These are phyloP conservation scores for Wallacemonas sp. DNA, from an alignment of 208 protist species.

Conservation along the genomic window DNA sequence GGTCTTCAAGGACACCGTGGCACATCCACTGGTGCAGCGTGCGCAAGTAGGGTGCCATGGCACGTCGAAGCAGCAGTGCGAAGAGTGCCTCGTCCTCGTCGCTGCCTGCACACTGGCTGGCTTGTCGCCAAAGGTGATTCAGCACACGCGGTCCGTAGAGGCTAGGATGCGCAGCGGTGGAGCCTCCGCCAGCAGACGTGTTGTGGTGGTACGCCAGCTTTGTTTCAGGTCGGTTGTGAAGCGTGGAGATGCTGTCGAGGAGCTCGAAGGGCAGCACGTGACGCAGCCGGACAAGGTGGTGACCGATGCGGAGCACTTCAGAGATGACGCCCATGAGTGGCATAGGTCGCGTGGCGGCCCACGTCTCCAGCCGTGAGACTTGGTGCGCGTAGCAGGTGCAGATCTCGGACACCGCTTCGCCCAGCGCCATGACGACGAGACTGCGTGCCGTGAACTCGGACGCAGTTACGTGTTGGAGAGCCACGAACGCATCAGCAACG, in stretches of 20 bases:
- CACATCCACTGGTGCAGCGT: slow-evolving; percentile 86
- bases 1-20: slow-evolving; percentile 78
- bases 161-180: neutral
- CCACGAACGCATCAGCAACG: slow-evolving; percentile 78
- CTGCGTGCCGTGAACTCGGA: slow-evolving; percentile 73
- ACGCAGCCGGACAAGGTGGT: slow-evolving; percentile 80
- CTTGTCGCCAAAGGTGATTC: slow-evolving; percentile 75
- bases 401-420: slow-evolving; percentile 79
- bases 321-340: slow-evolving; percentile 85
- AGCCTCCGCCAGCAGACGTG: neutral
- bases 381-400: slow-evolving; percentile 83
- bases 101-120: slow-evolving; percentile 59
- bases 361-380: slow-evolving; percentile 66
- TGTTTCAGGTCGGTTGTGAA: slow-evolving; percentile 1
- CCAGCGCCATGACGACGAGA: slow-evolving; percentile 84
- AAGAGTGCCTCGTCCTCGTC: slow-evolving; percentile 78
- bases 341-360: slow-evolving; percentile 56
- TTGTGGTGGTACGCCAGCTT: neutral
- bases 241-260: slow-evolving; percentile 21
- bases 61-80: slow-evolving; percentile 63
- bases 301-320: slow-evolving; percentile 76
- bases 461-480: slow-evolving; percentile 57
- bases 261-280: slow-evolving; percentile 80
- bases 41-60: slow-evolving; percentile 77
- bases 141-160: slow-evolving; percentile 70